phyloP scores from a whole-genome alignment of 169 alveolate species.

The Eimeria necatrix region DNA sequence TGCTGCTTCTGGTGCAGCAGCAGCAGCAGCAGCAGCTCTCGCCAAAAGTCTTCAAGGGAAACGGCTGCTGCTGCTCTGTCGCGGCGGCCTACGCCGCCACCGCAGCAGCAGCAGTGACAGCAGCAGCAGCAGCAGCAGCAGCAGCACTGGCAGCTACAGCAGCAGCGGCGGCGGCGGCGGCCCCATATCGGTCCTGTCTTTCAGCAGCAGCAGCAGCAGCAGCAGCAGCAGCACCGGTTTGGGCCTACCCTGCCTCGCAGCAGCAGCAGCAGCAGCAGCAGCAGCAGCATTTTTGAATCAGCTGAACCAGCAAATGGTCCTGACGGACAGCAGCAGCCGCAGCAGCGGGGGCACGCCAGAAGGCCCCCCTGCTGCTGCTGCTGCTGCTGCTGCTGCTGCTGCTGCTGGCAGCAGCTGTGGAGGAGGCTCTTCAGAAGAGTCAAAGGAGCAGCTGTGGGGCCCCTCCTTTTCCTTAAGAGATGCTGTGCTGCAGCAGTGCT shows the following conservation, averaged over 20 bases:
- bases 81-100: background rate
- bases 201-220: background rate
- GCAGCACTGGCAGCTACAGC: background rate
- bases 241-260: background rate
- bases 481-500: background rate
- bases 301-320: background rate
- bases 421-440: too few relatives aligned
- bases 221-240: background rate
- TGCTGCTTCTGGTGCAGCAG: background rate
- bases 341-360: slow-evolving; percentile 18
- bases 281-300: background rate
- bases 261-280: slow-evolving; percentile 34
- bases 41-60: too few relatives aligned
- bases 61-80: too few relatives aligned
- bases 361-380: background rate
- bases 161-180: background rate
- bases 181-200: background rate
- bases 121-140: slow-evolving; percentile 4
- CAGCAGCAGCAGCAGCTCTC: background rate
- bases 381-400: background rate
- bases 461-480: background rate
- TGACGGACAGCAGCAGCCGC: background rate
- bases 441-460: background rate
- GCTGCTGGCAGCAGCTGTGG: too few relatives aligned
- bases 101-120: slow-evolving; percentile 26